Percentiles rank a stretch among this genome's conserved stretches.
Evolutionary conservation across 2,329 filamentous ascomycete species (phyloP).

Genomic region (Cercospora berteroae): DNA sequence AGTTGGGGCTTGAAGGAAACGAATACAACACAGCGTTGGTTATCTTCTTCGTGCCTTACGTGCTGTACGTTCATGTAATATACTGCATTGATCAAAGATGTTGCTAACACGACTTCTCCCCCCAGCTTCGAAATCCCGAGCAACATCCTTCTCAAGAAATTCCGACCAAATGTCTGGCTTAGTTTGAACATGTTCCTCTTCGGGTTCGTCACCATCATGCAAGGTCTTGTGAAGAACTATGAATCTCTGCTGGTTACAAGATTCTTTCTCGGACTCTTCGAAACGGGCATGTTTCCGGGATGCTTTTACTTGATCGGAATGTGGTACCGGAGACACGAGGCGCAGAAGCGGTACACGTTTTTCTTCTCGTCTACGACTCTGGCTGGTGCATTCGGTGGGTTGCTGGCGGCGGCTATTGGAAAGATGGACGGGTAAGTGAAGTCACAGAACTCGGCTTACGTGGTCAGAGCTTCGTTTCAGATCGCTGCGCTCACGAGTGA

Average conservation of each 20-base stretch:
- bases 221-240: constrained; percentile 74
- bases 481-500: not conserved
- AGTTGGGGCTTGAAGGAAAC: constrained; percentile 46
- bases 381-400: constrained; percentile 79
- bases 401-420: constrained; percentile 83
- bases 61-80: constrained; percentile 34
- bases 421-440: constrained; percentile 69
- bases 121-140: constrained; percentile 50
- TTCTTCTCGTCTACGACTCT: constrained; percentile 84
- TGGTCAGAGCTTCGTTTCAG: not conserved
- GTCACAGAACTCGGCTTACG: not conserved
- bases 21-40: constrained; percentile 53
- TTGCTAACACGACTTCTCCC: not conserved
- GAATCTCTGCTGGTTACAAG: constrained; percentile 70
- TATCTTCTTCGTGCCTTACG: constrained; percentile 54
- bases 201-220: constrained; percentile 67
- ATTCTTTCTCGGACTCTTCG: constrained; percentile 74
- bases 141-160: constrained; percentile 53
- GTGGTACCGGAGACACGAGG: constrained; percentile 86
- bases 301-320: constrained; percentile 56
- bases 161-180: constrained; percentile 54
- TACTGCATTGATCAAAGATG: not conserved
- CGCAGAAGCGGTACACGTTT: constrained; percentile 87
- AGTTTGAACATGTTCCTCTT: constrained; percentile 78
- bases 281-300: constrained; percentile 62